Evolutionary conservation across 106 monocot genomes (phyloP), one percentile per base, ranked within the genome.

Genomic region (Chionographis japonica): DNA sequence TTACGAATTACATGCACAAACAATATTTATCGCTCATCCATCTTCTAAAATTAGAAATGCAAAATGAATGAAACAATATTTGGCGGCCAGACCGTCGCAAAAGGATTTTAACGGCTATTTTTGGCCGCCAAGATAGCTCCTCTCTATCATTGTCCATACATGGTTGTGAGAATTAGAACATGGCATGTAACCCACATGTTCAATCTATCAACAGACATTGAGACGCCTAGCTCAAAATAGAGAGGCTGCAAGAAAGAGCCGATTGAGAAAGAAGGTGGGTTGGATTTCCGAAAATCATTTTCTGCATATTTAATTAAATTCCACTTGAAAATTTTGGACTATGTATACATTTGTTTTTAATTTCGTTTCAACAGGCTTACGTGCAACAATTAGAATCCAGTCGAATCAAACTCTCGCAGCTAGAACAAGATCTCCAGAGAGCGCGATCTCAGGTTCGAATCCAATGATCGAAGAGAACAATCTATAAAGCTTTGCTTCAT

Each of bases 361-460:
- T 19, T 53, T 41, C 12, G 8, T 36, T 37, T 66, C 8, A 43
- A 54, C 73, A 93, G 92, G 92, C 88, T 49, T 88, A 93, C 42
- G 80, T 93, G 37, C 88, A 88, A 39, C 85, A 93, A 50, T 74
- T 93, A 50, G 92, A 93, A 67, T 52, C 79, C 14, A 86, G 92
- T 50, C 80, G 76, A 79, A 63, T 82, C 17, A 88, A 74, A 60
- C 82, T 85, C 17, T 54, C 82, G 51, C 88, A 80, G 63, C 49
- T 92, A 36, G 92, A 93, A 58, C 88, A 88, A 65, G 86, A 93
- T 13, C 83, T 93, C 40, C 86, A 83, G 58, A 79, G 88, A 72
- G 85, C 85, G 13, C 60, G 78, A 52, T 78, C 90, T 63, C 89
- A 94, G 93, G 93, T 94, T 71, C 8, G 13, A 46, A 65, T 15